Evolutionary conservation across 2,329 filamentous ascomycete species (phyloP), one percentile per base, ranked within the genome.

Genomic region (Penicillium sp.): DNA sequence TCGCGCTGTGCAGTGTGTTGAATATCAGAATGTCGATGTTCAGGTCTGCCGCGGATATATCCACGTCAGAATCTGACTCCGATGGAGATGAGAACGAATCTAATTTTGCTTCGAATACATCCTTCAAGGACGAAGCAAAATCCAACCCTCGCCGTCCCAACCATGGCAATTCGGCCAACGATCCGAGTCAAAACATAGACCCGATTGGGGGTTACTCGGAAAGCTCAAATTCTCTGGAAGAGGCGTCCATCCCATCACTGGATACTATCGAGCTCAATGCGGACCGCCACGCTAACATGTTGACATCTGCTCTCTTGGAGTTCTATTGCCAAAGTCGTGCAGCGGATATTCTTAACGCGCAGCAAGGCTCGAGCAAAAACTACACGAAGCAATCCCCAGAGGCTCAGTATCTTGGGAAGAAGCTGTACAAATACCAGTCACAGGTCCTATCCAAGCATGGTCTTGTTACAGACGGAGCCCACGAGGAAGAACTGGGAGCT

Each of bases 241-340:
- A 66, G 50, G 42, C 57, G 7, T 59, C 60, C 13, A 26, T 40
- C 9, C 34, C 55, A 28, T 58, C 66, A n/a, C 61, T 64, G 19
- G 64, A 65, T 13, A 51, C 66, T 5, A 59, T 68, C 11, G 69
- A 69, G 43, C 55, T 69, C 3, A 70, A 75, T 53, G 60, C 66
- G 5, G 71, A 74, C 31, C 69, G 65, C 4, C 75, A 77, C 61
- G 66, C 71, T 31, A 71, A 72, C 31, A 65, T 77, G 40, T 73
- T 79, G 71, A 76, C 76, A 14, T 67, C 74, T 13, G 74, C 77
- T 1, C 61, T 79, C 13, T 66, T 79, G 4, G 77, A 79, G 51
- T 78, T 77, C 52, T 79, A 75, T 55, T 78, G 75, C 45, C 61
- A 73, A 13, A 75, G 63, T 31, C 71, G 73, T 50, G 77, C 77